A percentile compares a stretch with the other conserved stretches of the same genome.
phyloP scores from a whole-genome alignment of 2,329 filamentous ascomycete species.

The Diaporthe longicolla region DNA sequence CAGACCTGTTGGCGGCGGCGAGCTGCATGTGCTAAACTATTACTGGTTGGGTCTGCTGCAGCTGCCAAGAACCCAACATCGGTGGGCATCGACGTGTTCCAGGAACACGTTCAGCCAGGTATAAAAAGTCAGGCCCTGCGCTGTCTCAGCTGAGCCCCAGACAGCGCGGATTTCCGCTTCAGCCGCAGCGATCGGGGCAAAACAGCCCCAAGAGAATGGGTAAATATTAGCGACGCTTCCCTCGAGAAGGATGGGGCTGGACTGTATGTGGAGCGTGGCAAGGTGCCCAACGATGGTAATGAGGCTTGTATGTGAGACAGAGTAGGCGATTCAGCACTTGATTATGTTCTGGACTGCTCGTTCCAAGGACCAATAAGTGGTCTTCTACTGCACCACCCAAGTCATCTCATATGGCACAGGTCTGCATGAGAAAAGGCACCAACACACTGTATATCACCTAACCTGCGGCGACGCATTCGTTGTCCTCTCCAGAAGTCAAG shows the following conservation, averaged over 20 bases:
- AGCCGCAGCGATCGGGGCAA: slow-evolving; percentile 7
- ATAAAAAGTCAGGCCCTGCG: not conserved
- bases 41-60: not conserved
- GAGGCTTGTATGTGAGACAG: not conserved
- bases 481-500: too few species aligned
- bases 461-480: not conserved
- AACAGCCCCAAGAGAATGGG: not conserved
- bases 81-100: not conserved
- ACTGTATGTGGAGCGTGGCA: not conserved
- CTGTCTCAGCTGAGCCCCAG: not conserved
- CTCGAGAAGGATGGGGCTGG: not conserved
- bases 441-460: too few species aligned
- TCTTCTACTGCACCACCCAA: not conserved
- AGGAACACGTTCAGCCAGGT: not conserved
- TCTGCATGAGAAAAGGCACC: not conserved
- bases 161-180: not conserved
- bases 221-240: not conserved
- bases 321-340: not conserved
- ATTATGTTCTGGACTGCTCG: not conserved
- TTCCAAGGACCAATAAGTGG: too few species aligned
- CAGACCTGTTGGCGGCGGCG: slow-evolving; percentile 20
- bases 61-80: not conserved
- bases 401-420: not conserved
- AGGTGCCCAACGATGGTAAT: not conserved
- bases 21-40: not conserved